Base-by-base conservation (phyloP, 1,284 basidiomycete species). In the Phellopilus nigrolimitatus region DNA sequence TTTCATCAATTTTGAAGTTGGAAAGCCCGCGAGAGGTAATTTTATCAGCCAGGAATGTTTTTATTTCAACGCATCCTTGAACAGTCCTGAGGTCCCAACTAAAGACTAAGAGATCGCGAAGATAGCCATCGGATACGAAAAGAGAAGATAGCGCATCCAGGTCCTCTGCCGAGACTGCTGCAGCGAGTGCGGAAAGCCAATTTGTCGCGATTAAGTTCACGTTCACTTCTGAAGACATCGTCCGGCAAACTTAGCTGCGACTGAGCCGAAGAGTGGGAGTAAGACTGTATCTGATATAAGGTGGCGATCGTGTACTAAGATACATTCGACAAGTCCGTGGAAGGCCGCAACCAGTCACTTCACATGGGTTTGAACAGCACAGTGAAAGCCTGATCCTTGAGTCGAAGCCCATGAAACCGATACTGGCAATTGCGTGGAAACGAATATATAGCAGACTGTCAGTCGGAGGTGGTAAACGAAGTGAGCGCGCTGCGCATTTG, bases 181-280 rank as follows among this genome's bases (percentile, higher is more conserved):
- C 21, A 24, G n/a, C 37, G 36, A 49, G 41, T 19, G 37, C 47
- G 7, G 39, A 40, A 19, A 49, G 47, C 47, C 47, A 49, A 17
- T 19, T 19, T 31, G 7, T 17, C n/a, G 47, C 47, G 15, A 49
- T 21, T 22, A 8, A 15, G 19, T 28, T 8, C 13, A 37, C 38
- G 24, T 41, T 34, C 5, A 31, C 17, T 33, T 15, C 17, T 34
- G 19, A 33, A 33, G 31, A 33, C 31, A 33, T 33, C 6, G 31
- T n/a, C 31, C 10, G 31, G n/a, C 10, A 7, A 9, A 33, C 10
- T n/a, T 33, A 6, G 6, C 2, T 12, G 31, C 6, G n/a, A n/a
- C n/a, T n/a, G n/a, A n/a, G n/a, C n/a, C n/a, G n/a, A n/a, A n/a
- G n/a, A n/a, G n/a, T n/a, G n/a, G n/a, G n/a, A n/a, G n/a, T n/a